Evolutionary conservation across 2,329 filamentous ascomycete genomes (phyloP), one percentile per base, ranked within the genome.

Genomic region (Pseudocercospora cruenta): DNA sequence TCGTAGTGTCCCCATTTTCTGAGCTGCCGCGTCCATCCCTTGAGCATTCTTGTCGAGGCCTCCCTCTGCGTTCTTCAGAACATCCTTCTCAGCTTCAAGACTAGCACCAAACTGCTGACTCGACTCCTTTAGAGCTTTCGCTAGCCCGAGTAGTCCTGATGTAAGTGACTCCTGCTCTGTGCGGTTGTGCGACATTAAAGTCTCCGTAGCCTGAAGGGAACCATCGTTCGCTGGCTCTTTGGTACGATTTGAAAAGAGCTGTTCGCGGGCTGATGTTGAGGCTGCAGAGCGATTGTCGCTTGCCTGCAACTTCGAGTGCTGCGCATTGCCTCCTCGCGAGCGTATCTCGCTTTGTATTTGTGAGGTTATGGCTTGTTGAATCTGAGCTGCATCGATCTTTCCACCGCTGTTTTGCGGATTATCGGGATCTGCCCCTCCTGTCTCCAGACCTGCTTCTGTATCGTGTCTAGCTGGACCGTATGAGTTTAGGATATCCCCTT

Each of bases 141-240:
- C 94, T 81, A 97, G 91, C 53, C 86, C 82, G 22, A 97, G 84
- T n/a, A 98, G 89, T 7, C 91, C 94, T 43, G 87, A 85, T 0
- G 94, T 94, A 2, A 98, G 85, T 36, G 86, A 83, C 78, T 97
- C 93, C 79, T 97, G 94, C 80, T 97, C 93, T 62, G 83, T 83
- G 61, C 92, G 90, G 75, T 96, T 88, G 74, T 91, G 86, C 72
- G 91, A 88, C 51, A 97, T 86, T 33, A 93, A 85, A 0, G 88
- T 85, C 80, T 96, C 93, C 0, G 78, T 78, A 33, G 78, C 72
- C 22, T 75, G 67, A 16, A 77, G 70, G 24, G 66, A 64, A 19
- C 64, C 57, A 24, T 66, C 58, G 10, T 58, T 26, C 6, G 66
- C 55, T 31, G 33, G 60, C 26, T 63, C 64, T 39, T 64, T 65